These are phyloP conservation scores for Metrosideros polymorpha DNA, from an alignment of 441 rosid genomes.

Conservation along the genomic window DNA sequence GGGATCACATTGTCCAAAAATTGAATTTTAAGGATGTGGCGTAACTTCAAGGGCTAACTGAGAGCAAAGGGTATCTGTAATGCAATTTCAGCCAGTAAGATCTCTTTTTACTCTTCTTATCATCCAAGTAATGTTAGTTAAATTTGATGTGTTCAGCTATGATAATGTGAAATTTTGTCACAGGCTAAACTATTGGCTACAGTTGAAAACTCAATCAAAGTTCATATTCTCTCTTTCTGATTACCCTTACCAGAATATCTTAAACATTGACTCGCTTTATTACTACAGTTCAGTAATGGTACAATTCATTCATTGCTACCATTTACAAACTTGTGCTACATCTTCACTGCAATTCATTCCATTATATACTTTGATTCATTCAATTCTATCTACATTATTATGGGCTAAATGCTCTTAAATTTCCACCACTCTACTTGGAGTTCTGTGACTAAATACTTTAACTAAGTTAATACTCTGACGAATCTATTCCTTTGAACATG, in stretches of 20 bases:
- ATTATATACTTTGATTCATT: background rate
- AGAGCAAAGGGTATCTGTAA: background rate
- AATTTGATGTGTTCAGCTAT: background rate
- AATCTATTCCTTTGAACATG: background rate
- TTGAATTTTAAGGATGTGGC: background rate
- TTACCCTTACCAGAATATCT: background rate
- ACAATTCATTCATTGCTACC: background rate
- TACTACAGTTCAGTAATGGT: background rate
- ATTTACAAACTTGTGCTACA: background rate
- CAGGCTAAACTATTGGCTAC: background rate
- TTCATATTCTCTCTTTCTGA: background rate
- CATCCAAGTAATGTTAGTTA: background rate
- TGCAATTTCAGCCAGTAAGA: background rate
- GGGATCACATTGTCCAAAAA: background rate
- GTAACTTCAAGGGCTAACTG: background rate
- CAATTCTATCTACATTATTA: background rate
- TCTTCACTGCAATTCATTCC: background rate
- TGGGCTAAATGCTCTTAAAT: background rate
- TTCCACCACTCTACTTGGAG: background rate
- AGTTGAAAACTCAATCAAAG: background rate
- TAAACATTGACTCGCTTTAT: background rate
- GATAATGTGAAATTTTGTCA: background rate
- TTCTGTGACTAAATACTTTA: background rate
- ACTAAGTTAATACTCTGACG: background rate
- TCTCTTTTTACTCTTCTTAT: background rate